These are phyloP conservation scores for Lepidium aucheri DNA, from an alignment of 345 rosid genomes.

Conservation along the genomic window DNA sequence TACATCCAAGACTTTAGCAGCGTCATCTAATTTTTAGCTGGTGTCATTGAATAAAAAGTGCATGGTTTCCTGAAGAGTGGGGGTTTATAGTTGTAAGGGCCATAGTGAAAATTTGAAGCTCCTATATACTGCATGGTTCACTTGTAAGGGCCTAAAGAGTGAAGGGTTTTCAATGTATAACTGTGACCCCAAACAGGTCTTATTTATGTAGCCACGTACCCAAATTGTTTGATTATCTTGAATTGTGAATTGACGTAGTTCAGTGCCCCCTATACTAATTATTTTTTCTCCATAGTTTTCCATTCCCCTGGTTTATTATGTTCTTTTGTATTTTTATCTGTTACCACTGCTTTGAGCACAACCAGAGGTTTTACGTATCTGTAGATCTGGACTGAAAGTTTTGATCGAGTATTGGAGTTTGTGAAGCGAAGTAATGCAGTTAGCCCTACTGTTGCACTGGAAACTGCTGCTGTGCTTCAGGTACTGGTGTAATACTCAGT, in stretches of 20 bases:
- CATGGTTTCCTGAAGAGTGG: conserved; percentile 4
- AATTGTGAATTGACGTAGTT: background rate
- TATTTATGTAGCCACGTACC: background rate
- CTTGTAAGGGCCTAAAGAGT: background rate
- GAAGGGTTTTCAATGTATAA: background rate
- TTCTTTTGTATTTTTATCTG: background rate
- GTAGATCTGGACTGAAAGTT: conserved; percentile 89
- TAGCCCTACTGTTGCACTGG: conserved; percentile 88
- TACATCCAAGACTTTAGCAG: background rate
- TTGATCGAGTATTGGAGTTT: conserved; percentile 80
- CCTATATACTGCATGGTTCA: background rate
- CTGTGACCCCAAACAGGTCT: background rate
- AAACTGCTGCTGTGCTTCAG: conserved; percentile 98
- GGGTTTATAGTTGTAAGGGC: background rate
- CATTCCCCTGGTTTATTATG: background rate
- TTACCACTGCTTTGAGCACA: conserved; percentile 1
- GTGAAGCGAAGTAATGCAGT: conserved; percentile 91
- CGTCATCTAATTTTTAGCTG: conserved; percentile 4
- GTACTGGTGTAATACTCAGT: conserved; percentile 39
- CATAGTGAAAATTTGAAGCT: background rate
- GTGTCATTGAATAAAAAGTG: conserved; percentile 5
- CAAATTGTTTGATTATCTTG: background rate
- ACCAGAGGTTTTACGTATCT: conserved; percentile 10
- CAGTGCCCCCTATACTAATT: background rate
- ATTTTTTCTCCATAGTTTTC: background rate